Conservation (phyloP, 345 rosid species). For the Bruguiera gymnorhiza region DNA sequence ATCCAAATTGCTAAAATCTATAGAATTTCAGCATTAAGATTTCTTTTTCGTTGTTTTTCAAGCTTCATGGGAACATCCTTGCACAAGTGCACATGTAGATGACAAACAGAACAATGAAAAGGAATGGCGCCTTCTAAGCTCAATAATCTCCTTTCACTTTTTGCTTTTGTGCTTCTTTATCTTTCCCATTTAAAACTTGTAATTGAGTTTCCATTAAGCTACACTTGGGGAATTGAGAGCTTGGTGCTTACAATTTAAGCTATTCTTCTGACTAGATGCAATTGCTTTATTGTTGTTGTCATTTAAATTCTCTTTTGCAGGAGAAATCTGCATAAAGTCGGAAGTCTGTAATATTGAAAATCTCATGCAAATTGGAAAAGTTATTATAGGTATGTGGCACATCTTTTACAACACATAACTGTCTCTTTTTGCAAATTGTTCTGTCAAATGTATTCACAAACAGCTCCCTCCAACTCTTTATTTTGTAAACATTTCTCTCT, state of each 20-base stretch:
- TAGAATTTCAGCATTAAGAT: too few relatives aligned
- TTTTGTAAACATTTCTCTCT: too few relatives aligned
- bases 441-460: not conserved
- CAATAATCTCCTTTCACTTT: too few relatives aligned
- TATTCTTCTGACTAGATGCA: constrained; percentile 14
- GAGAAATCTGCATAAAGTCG: constrained; percentile 70
- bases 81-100: too few relatives aligned
- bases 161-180: too few relatives aligned
- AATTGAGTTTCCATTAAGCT: too few relatives aligned
- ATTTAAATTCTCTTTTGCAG: constrained; percentile 15
- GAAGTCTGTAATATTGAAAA: constrained; percentile 89
- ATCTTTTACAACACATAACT: not conserved
- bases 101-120: too few relatives aligned
- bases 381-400: constrained; percentile 63
- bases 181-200: too few relatives aligned
- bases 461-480: not conserved
- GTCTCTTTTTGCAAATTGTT: not conserved
- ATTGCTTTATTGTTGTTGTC: constrained; percentile 1
- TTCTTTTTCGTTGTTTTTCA: too few relatives aligned
- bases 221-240: constrained; percentile 15
- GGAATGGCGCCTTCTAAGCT: too few relatives aligned
- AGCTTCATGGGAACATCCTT: too few relatives aligned
- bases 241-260: constrained; percentile 75
- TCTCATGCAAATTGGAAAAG: constrained; percentile 82
- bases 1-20: too few relatives aligned